phyloP scores from a whole-genome alignment of 495 filamentous ascomycete species.

The Trichocladium antarcticum region DNA sequence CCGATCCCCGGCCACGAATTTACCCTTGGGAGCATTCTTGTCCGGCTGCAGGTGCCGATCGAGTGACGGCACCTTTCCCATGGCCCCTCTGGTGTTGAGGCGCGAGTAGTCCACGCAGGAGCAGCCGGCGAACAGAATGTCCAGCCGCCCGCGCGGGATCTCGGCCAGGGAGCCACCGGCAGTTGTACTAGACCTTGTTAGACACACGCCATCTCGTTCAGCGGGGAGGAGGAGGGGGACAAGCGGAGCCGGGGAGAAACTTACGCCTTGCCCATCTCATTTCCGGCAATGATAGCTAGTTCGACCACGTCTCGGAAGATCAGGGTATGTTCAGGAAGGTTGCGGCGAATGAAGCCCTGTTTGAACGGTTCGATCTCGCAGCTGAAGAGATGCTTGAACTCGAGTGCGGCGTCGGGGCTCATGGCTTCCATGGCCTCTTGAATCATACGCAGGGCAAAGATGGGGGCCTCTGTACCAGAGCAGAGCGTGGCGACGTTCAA shows the following conservation, averaged over 20 bases:
- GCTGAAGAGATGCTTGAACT: constrained; percentile 58
- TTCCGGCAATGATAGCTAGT: constrained; percentile 26
- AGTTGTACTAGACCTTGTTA: constrained; percentile 45
- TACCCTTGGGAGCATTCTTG: not conserved
- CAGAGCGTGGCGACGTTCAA: constrained; percentile 66
- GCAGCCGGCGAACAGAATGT: constrained; percentile 65
- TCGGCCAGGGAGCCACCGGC: constrained; percentile 51
- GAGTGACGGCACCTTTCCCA: constrained; percentile 11
- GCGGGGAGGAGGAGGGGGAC: no score
- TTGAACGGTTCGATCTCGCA: constrained; percentile 71
- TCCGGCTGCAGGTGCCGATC: constrained; percentile 3
- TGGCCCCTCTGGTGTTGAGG: constrained; percentile 38
- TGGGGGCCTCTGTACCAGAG: constrained; percentile 71
- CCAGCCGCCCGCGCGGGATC: constrained; percentile 47
- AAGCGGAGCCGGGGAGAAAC: constrained; percentile 20
- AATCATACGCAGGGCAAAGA: constrained; percentile 52
- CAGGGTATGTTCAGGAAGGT: constrained; percentile 46
- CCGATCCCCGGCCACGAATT: not conserved
- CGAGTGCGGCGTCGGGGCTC: constrained; percentile 21
- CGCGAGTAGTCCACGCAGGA: constrained; percentile 66
- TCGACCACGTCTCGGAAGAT: constrained; percentile 64
- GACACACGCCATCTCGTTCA: constrained; percentile 11
- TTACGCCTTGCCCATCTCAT: constrained; percentile 50
- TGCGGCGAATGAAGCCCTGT: constrained; percentile 70
- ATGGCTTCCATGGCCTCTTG: constrained; percentile 26